phyloP scores from a whole-genome alignment of 805 yeast genomes.

The Ogataea degrootiae region DNA sequence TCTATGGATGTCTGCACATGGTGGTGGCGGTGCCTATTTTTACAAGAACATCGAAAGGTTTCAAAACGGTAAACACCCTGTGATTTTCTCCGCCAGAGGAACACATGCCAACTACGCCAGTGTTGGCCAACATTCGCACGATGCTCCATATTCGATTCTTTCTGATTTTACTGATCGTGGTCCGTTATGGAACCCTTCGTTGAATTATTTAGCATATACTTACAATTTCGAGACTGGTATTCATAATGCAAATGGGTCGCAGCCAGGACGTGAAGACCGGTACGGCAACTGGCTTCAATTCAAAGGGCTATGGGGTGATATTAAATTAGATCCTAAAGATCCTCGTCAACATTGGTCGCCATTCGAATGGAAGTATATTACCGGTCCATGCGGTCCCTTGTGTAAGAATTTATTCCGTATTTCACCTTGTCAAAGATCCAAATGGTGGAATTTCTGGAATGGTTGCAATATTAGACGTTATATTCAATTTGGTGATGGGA shows the following conservation, averaged over 20 bases:
- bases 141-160: conserved; percentile 84
- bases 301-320: conserved; percentile 90
- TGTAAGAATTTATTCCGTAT: conserved; percentile 65
- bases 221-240: conserved; percentile 55
- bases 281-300: conserved; percentile 77
- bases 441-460: conserved; percentile 90
- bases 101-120: conserved; percentile 96
- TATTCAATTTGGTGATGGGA: conserved; percentile 77
- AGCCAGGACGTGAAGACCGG: conserved; percentile 45
- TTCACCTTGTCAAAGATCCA: conserved; percentile 74
- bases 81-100: conserved; percentile 87
- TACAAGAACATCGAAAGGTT: conserved; percentile 72
- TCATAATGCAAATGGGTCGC: conserved; percentile 42
- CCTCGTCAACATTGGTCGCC: conserved; percentile 83
- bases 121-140: conserved; percentile 96
- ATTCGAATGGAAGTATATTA: conserved; percentile 85
- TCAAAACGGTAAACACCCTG: conserved; percentile 48
- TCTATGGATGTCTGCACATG: conserved; percentile 97
- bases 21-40: conserved; percentile 89
- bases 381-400: conserved; percentile 91
- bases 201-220: conserved; percentile 77
- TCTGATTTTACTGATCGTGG: conserved; percentile 95
- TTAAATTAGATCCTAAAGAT: conserved; percentile 58
- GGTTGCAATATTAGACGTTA: conserved; percentile 76
- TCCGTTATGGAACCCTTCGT: conserved; percentile 88